A percentile compares a stretch with the other conserved stretches of the same genome.
These are phyloP conservation scores for Podila epigama DNA, from an alignment of 192 early-diverging fungal genomes.

Conservation along the genomic window DNA sequence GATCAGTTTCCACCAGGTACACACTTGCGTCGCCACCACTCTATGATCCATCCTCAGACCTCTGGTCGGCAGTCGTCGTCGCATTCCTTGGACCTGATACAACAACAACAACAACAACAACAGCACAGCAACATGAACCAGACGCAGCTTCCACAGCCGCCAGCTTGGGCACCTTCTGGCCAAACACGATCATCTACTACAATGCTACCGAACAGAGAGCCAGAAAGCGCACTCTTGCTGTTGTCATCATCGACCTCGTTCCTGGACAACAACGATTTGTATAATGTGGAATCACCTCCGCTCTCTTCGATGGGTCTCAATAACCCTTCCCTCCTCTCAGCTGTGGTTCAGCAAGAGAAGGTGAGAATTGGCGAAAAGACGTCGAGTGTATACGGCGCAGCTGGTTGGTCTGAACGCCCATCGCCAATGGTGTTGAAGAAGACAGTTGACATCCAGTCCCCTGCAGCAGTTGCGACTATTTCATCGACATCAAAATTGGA, in stretches of 20 bases:
- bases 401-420: conserved; percentile 41
- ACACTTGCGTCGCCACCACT: conserved; percentile 29
- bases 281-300: conserved; percentile 19
- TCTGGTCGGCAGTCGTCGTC: background rate
- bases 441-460: background rate
- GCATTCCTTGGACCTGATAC: background rate
- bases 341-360: conserved; percentile 43
- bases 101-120: background rate
- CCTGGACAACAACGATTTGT: conserved; percentile 9
- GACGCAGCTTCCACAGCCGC: conserved; percentile 22
- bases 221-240: conserved; percentile 10
- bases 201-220: too few relatives aligned
- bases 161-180: conserved; percentile 30
- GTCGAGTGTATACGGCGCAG: conserved; percentile 19
- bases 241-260: conserved; percentile 38
- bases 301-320: conserved; percentile 3
- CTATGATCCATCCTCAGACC: conserved; percentile 24
- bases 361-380: conserved; percentile 39
- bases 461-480: conserved; percentile 2
- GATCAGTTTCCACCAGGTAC: conserved; percentile 10
- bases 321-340: conserved; percentile 18
- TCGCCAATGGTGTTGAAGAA: conserved; percentile 24
- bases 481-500: background rate
- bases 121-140: too few relatives aligned
- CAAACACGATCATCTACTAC: conserved; percentile 18